phyloP scores from a whole-genome alignment of 768 basidiomycete species.

The Pulveroboletus sp. region DNA sequence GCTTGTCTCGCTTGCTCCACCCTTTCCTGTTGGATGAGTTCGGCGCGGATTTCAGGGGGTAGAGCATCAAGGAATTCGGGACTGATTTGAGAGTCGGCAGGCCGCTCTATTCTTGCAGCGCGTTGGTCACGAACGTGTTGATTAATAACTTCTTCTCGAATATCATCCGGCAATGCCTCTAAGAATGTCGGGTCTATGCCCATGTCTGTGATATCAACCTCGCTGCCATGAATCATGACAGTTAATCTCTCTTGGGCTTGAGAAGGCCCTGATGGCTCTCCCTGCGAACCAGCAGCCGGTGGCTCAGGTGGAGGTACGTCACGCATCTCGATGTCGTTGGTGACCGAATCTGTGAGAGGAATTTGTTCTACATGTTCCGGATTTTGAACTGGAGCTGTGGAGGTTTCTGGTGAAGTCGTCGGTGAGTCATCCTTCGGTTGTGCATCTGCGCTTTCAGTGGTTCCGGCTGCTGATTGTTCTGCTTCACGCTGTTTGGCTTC shows the following conservation, averaged over 20 bases:
- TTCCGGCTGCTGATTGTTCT: conserved; percentile 29
- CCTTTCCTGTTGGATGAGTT: conserved; percentile 94
- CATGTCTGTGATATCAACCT: conserved; percentile 96
- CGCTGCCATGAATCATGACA: conserved; percentile 85
- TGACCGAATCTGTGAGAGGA: conserved; percentile 30
- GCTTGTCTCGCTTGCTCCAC: conserved; percentile 69
- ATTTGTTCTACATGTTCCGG: conserved; percentile 13
- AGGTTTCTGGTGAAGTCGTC: conserved; percentile 10
- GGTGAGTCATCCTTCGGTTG: conserved; percentile 13
- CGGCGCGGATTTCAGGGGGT: conserved; percentile 93
- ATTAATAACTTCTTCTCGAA: conserved; percentile 96
- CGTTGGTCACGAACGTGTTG: conserved; percentile 94
- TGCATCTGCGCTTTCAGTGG: conserved; percentile 27
- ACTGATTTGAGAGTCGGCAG: conserved; percentile 84
- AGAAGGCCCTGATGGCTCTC: conserved; percentile 29
- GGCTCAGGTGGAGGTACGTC: conserved; percentile 32
- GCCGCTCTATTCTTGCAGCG: conserved; percentile 68
- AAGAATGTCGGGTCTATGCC: conserved; percentile 98
- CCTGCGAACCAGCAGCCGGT: conserved; percentile 12
- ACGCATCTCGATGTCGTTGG: conserved; percentile 47
- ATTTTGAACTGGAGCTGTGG: conserved; percentile 9
- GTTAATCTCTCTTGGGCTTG: conserved; percentile 63
- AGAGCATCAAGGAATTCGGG: conserved; percentile 93
- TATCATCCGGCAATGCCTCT: conserved; percentile 96
- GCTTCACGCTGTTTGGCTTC: conserved; percentile 36